Percentiles rank a stretch among this genome's conserved stretches.
phyloP scores from a whole-genome alignment of 306 rosid genomes.

The Glycine latifolia region DNA sequence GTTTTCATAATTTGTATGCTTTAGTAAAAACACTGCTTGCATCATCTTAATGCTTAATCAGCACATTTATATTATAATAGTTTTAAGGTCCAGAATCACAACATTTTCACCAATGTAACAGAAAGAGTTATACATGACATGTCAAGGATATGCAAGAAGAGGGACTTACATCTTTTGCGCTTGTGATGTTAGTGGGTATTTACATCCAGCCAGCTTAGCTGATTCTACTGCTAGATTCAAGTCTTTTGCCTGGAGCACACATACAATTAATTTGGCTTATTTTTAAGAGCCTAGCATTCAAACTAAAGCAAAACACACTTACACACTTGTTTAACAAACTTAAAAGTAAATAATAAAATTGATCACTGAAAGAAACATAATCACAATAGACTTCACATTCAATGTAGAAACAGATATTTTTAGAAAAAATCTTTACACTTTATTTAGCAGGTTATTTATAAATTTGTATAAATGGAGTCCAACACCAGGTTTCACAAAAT shows the following conservation, averaged over 20 bases:
- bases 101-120: background rate
- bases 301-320: background rate
- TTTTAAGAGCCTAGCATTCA: conserved; percentile 16
- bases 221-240: conserved; percentile 82
- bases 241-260: conserved; percentile 74
- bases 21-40: background rate
- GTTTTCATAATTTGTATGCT: background rate
- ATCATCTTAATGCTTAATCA: background rate
- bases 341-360: background rate
- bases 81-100: background rate
- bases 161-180: conserved; percentile 76
- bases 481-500: background rate
- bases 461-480: background rate
- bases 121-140: conserved; percentile 10
- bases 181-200: conserved; percentile 69
- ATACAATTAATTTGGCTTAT: conserved; percentile 21
- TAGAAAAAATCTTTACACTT: background rate
- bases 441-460: background rate
- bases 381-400: background rate
- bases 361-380: background rate
- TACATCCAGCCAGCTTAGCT: conserved; percentile 69
- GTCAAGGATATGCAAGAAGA: conserved; percentile 23
- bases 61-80: background rate
- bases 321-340: too few relatives aligned
- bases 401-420: background rate